Conservation (phyloP, 225 moss, liverwort and hornwort genomes). For the Marchantia polymorpha region DNA sequence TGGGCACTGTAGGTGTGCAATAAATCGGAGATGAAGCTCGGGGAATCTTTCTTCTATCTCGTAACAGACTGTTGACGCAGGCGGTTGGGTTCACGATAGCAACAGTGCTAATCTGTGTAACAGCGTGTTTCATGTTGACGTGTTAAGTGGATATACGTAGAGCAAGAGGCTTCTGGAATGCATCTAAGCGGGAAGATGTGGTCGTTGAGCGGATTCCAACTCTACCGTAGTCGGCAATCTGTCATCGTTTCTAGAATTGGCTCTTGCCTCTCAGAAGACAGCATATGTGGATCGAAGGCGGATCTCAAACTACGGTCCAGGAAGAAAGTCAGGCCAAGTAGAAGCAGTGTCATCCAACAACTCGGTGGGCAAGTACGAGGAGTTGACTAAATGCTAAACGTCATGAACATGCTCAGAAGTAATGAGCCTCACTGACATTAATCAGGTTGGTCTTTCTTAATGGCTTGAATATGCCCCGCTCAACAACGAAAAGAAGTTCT, state of each 20-base stretch:
- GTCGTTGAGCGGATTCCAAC: conserved; percentile 3
- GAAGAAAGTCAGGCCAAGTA: neutral
- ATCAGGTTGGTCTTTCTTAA: neutral
- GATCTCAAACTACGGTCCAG: neutral
- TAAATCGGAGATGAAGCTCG: neutral
- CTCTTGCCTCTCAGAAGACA: neutral
- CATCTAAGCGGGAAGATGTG: neutral
- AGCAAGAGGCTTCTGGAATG: neutral
- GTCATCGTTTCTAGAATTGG: neutral
- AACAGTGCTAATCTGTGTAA: neutral
- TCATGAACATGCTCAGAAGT: conserved; percentile 13
- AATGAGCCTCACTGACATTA: conserved; percentile 3
- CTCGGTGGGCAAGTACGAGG: conserved; percentile 3
- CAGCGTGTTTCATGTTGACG: neutral
- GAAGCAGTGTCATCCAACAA: conserved; percentile 1
- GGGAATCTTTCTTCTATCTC: neutral
- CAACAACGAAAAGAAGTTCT: neutral
- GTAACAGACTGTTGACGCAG: neutral
- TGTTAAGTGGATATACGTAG: neutral
- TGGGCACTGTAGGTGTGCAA: neutral
- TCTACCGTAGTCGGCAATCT: neutral
- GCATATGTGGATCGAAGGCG: neutral
- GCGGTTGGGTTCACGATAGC: neutral
- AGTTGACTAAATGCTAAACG: conserved; percentile 12
- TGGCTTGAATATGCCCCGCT: neutral